Conservation (phyloP, 257 asterid genomes). For the Fraxinus quadrangulata region DNA sequence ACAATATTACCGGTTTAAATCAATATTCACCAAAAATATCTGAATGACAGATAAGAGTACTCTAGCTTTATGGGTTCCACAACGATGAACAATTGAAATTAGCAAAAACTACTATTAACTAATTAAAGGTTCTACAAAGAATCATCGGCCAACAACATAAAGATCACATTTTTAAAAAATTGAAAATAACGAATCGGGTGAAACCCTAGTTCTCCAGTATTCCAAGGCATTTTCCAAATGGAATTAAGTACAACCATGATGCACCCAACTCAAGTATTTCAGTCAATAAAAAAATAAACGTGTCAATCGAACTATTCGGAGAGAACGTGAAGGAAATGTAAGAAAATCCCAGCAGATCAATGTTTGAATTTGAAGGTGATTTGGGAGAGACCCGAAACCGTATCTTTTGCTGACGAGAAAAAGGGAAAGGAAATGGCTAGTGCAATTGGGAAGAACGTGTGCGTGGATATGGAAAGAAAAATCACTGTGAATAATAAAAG, state of each 20-base stretch:
- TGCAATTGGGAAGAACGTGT: not conserved
- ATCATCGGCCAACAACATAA: not conserved
- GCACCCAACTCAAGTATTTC: not conserved
- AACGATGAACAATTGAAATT: not conserved
- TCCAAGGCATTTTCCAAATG: conserved; percentile 19
- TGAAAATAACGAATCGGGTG: conserved; percentile 13
- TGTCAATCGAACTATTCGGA: conserved; percentile 21
- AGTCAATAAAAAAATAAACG: conserved; percentile 18
- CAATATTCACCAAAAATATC: conserved; percentile 18
- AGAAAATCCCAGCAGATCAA: conserved; percentile 38
- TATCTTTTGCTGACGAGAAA: conserved; percentile 25
- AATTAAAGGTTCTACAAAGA: conserved; percentile 13
- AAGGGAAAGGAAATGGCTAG: not conserved
- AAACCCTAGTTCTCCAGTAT: conserved; percentile 18
- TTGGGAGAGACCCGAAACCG: conserved; percentile 26
- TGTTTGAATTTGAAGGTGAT: conserved; percentile 15
- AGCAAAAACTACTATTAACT: conserved; percentile 5
- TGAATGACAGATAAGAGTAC: conserved; percentile 15
- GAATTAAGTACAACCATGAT: not conserved
- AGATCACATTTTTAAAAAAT: conserved; percentile 19
- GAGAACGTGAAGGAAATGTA: conserved; percentile 24
- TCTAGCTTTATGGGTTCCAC: conserved; percentile 9
- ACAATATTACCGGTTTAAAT: conserved; percentile 20
- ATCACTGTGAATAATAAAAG: not conserved
- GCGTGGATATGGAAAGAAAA: not conserved